Evolutionary conservation across 345 rosid species (phyloP).

Genomic region (Euphorbia peplus): DNA sequence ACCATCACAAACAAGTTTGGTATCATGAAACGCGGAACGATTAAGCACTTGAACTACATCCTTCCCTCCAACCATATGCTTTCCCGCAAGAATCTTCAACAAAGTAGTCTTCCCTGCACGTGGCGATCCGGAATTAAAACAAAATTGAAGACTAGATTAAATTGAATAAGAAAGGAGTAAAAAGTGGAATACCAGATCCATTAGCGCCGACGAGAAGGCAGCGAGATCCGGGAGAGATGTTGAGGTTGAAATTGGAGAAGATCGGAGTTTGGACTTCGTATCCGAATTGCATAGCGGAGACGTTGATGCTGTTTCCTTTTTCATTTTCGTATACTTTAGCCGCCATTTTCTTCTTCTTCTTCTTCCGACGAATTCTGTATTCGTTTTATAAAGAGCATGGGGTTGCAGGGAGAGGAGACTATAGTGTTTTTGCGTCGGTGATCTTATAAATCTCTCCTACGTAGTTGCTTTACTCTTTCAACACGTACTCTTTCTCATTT

Average conservation of each 20-base stretch:
- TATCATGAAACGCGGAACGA: slow-evolving; percentile 86
- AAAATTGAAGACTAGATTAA: background rate
- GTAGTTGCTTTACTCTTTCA: background rate
- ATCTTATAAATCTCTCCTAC: background rate
- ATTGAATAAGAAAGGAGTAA: background rate
- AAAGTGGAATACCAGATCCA: slow-evolving; percentile 66
- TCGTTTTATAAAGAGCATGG: background rate
- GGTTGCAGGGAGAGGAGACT: background rate
- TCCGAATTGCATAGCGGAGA: slow-evolving; percentile 72
- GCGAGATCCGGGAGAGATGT: slow-evolving; percentile 69
- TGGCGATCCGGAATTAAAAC: too few species aligned
- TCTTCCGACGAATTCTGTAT: background rate
- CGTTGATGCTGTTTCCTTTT: slow-evolving; percentile 42
- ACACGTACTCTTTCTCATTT: background rate
- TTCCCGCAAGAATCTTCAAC: slow-evolving; percentile 80
- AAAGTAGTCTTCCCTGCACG: slow-evolving; percentile 86
- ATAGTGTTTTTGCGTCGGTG: background rate
- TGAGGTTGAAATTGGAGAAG: slow-evolving; percentile 65
- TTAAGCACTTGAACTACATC: slow-evolving; percentile 73
- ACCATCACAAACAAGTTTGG: slow-evolving; percentile 77
- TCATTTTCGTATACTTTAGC: slow-evolving; percentile 23
- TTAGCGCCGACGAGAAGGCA: slow-evolving; percentile 94
- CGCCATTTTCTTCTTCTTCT: slow-evolving; percentile 31
- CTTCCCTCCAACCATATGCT: slow-evolving; percentile 93
- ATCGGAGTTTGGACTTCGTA: slow-evolving; percentile 62